These are phyloP conservation scores for Leccinum angustisporum DNA, from an alignment of 1,284 basidiomycete species.

Conservation along the genomic window DNA sequence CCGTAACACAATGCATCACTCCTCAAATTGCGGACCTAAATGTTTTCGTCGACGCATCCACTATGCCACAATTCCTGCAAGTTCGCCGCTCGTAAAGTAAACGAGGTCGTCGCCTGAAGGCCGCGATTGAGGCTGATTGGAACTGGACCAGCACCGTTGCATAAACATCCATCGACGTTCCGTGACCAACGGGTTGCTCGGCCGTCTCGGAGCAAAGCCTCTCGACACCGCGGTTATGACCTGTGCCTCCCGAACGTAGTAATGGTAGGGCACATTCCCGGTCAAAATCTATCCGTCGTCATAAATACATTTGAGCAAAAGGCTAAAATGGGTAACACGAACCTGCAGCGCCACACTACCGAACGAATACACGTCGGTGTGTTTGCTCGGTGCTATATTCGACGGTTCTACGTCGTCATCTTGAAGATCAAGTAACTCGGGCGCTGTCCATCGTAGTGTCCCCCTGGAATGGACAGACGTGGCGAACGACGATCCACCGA, in stretches of 20 bases:
- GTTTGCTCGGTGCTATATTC: conserved; percentile 1
- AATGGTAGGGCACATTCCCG: conserved; percentile 17
- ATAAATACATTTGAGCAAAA: background rate
- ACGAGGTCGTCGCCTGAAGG: conserved; percentile 13
- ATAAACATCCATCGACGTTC: conserved; percentile 16
- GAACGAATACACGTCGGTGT: conserved; percentile 19
- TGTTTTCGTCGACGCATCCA: background rate
- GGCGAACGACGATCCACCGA: conserved; percentile 14
- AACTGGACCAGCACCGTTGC: conserved; percentile 11
- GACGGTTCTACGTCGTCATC: conserved; percentile 11
- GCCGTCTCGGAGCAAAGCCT: conserved; percentile 12
- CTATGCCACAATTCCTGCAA: background rate
- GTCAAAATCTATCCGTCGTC: conserved; percentile 9
- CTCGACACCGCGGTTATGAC: conserved; percentile 8
- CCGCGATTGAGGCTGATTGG: conserved; percentile 2
- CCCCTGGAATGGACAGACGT: conserved; percentile 14
- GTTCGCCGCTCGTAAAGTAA: conserved; percentile 8
- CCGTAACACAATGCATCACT: background rate
- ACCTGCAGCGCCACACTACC: conserved; percentile 22
- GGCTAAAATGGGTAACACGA: background rate
- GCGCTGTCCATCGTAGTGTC: conserved; percentile 21
- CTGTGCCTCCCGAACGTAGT: conserved; percentile 11
- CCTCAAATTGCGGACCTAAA: background rate
- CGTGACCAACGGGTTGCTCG: conserved; percentile 6
- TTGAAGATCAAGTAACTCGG: conserved; percentile 15